Base-by-base conservation (phyloP, 371 early-diverging fungal genomes). In the Apophysomyces ossiformis region DNA sequence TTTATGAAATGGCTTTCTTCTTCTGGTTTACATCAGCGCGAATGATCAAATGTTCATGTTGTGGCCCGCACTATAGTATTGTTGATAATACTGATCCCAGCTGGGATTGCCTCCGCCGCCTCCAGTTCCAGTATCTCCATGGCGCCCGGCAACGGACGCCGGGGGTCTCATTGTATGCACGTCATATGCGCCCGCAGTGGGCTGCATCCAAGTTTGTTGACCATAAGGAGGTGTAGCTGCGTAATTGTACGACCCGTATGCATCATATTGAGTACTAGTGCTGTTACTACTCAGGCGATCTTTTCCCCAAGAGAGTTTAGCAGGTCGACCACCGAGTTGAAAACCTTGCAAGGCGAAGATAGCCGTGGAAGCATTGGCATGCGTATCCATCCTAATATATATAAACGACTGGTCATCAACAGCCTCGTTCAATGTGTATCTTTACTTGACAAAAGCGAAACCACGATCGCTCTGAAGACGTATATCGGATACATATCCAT, bases 381-480 rank as follows among this genome's bases (percentile, higher is more conserved):
- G 96, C 7, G 94, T 85, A 70, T 95, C 95, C 68, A 96, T 75
- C 72, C 90, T 26, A 26, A 26, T 92, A 60, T 21, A 13, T 21
- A 50, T 26, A 6, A 21, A 26, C 21, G 16, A 50, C 4, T 50
- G 41, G 8, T 41, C 41, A 4, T 41, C 13, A 41, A 11, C 41
- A 8, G 54, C 9, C 54, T 50, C 21, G 9, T 21, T 11, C 54
- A 5, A 18, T 9, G 21, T 50, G 32, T 41, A 15, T 21, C 0
- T 76, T 73, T 76, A 88, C 90, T 91, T 93, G 68, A 96, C 85
- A 79, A 96, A 96, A 4, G 92, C 95, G 73, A 89, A 96, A 11
- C 96, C 96, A 61, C 93, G 90, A 59, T 96, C 96, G n/a, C 89
- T 82, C 76, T 95, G 96, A 72, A 96, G 77, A 56, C 93, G 86